Evolutionary conservation across 2,329 filamentous ascomycete genomes (phyloP).

Genomic region (Colletotrichum sp.): DNA sequence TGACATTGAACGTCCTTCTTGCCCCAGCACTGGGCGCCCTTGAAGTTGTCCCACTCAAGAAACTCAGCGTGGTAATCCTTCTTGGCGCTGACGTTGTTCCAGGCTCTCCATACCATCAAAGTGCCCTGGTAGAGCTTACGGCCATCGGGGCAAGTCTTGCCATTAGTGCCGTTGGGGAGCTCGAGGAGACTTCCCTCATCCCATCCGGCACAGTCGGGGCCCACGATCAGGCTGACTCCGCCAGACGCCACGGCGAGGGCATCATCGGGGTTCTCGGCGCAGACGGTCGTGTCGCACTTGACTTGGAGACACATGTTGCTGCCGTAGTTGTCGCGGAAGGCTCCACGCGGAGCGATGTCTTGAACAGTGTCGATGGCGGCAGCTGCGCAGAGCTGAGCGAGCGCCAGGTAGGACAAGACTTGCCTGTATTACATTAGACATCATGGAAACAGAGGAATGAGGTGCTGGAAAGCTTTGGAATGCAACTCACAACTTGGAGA

Average conservation of each 20-base stretch:
- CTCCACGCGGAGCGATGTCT: not conserved
- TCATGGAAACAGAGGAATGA: accelerated
- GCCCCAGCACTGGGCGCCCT: not conserved
- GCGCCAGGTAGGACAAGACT: not conserved
- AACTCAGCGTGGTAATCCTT: not conserved
- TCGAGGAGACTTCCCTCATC: not conserved
- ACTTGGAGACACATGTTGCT: not conserved
- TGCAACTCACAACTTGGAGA: not conserved
- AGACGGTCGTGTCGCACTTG: not conserved
- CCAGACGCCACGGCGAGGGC: not conserved
- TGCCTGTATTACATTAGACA: not conserved
- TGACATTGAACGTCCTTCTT: not conserved
- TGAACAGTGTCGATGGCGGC: not conserved
- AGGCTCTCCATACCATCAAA: not conserved
- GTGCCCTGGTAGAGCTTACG: not conserved
- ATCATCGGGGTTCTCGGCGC: not conserved
- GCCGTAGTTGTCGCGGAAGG: not conserved
- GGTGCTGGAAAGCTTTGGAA: not conserved
- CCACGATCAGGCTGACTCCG: not conserved
- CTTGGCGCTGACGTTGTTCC: not conserved
- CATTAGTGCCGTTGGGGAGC: not conserved
- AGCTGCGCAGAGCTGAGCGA: not conserved
- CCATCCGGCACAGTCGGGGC: not conserved
- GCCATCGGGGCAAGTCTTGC: not conserved
- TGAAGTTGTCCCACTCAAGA: constrained; percentile 3